Evolutionary conservation across 345 rosid genomes (phyloP).

Genomic region (Rhodomyrtus tomentosa): DNA sequence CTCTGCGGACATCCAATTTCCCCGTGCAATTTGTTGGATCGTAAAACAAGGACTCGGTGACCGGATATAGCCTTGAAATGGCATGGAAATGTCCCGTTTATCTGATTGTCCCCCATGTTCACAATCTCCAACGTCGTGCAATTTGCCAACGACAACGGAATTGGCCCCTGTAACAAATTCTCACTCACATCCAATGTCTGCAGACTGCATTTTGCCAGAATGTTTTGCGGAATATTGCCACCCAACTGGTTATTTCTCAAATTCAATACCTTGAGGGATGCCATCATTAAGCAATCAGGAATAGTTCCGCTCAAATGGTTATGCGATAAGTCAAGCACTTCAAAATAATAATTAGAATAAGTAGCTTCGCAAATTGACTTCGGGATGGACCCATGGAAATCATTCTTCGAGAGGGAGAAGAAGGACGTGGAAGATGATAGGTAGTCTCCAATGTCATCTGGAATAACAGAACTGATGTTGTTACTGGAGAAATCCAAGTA

Average conservation of each 20-base stretch:
- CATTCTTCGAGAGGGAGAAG: neutral
- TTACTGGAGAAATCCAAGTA: neutral
- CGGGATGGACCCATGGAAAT: neutral
- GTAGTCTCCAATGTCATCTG: neutral
- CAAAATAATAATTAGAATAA: neutral
- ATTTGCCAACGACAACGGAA: constrained; percentile 14
- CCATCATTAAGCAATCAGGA: neutral
- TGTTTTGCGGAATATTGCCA: constrained; percentile 1
- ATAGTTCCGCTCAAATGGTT: neutral
- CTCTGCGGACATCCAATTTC: constrained; percentile 6
- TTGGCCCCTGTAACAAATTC: constrained; percentile 13
- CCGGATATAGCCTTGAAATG: constrained; percentile 3
- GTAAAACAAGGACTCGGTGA: constrained; percentile 18
- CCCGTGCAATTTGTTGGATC: constrained; percentile 19
- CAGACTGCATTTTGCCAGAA: neutral
- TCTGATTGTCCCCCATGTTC: constrained; percentile 21
- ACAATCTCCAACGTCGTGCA: constrained; percentile 19
- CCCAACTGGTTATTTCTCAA: neutral
- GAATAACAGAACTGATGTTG: neutral
- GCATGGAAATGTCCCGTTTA: constrained; percentile 22
- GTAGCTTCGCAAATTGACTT: neutral
- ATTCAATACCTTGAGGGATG: neutral
- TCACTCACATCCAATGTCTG: constrained; percentile 21
- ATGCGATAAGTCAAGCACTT: neutral
- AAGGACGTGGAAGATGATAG: neutral